phyloP scores from a whole-genome alignment of 139 green algal species.

The Mesotaenium endlicherianum region DNA sequence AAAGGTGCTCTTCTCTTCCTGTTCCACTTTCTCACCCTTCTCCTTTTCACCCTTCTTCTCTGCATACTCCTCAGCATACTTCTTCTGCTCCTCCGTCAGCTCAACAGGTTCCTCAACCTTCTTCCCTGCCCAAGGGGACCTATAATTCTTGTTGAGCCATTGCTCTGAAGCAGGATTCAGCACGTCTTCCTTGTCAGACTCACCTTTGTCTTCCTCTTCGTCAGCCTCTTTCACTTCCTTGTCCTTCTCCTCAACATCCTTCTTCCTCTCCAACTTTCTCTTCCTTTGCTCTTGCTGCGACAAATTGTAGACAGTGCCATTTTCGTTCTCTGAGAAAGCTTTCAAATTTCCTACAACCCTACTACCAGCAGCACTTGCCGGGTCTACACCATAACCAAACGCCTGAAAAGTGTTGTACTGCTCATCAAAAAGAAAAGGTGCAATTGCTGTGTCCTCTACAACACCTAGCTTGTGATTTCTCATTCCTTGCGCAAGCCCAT shows the following conservation, averaged over 20 bases:
- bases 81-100: slow-evolving; percentile 81
- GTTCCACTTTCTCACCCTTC: slow-evolving; percentile 51
- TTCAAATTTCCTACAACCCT: slow-evolving; percentile 56
- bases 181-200: not conserved
- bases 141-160: slow-evolving; percentile 32
- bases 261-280: slow-evolving; percentile 7
- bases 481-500: slow-evolving; percentile 69
- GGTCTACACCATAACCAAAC: slow-evolving; percentile 46
- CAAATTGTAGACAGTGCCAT: slow-evolving; percentile 42
- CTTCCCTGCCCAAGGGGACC: slow-evolving; percentile 46
- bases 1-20: slow-evolving; percentile 67
- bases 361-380: slow-evolving; percentile 35
- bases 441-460: slow-evolving; percentile 62
- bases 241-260: not conserved
- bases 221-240: slow-evolving; percentile 2
- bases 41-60: slow-evolving; percentile 61
- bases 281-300: slow-evolving; percentile 24
- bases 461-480: slow-evolving; percentile 74
- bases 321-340: slow-evolving; percentile 35
- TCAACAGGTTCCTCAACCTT: slow-evolving; percentile 30
- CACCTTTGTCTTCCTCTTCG: not conserved
- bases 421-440: slow-evolving; percentile 77
- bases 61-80: slow-evolving; percentile 70
- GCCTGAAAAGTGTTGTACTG: slow-evolving; percentile 86
- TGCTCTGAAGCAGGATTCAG: slow-evolving; percentile 30